Evolutionary conservation across 1,284 basidiomycete species (phyloP), one percentile per base, ranked within the genome.

Genomic region (Cystobasidium sp.): DNA sequence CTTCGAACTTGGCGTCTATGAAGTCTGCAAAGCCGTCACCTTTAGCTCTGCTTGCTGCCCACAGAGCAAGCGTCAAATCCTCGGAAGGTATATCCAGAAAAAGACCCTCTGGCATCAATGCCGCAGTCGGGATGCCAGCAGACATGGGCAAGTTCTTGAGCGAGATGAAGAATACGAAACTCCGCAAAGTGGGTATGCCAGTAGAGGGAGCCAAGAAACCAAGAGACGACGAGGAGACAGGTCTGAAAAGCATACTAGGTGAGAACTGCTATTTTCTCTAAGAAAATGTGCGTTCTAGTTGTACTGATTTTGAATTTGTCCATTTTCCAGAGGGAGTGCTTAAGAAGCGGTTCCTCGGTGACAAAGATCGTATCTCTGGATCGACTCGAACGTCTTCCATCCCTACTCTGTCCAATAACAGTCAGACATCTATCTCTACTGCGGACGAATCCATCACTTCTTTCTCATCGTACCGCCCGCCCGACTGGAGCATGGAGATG

Each of bases 111-210:
- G 20, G 31, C 4, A 39, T 24, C 22, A 68, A 24, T 20, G 66
- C 44, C 1, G 43, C 46, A 14, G 56, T 69, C 2, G 68, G 55
- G 22, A 69, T 69, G 68, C 68, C 68, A 9, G 69, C 58, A 41
- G 69, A 71, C 39, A 71, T 71, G 69, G 69, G 69, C 49, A 71
- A 71, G 41, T 71, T 71, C 51, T 24, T 71, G 47, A 64, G 41
- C 47, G 69, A 71, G 39, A 71, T 71, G 69, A 51, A 55, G 58
- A 63, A 53, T 46, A 51, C 69, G 24, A 71, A 64, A 49, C 69
- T 71, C 10, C 51, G 47, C 47, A 71, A 71, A 39, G 69, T 71
- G 7, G 69, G 69, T 31, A 16, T 71, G 49, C 69, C 69, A 24
- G 18, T 46, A 10, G 69, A 71, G 24, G 69, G 69, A 8, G 39